These are phyloP conservation scores for Aspergillus jensenii DNA, from an alignment of 2,329 filamentous ascomycete species.

Conservation along the genomic window DNA sequence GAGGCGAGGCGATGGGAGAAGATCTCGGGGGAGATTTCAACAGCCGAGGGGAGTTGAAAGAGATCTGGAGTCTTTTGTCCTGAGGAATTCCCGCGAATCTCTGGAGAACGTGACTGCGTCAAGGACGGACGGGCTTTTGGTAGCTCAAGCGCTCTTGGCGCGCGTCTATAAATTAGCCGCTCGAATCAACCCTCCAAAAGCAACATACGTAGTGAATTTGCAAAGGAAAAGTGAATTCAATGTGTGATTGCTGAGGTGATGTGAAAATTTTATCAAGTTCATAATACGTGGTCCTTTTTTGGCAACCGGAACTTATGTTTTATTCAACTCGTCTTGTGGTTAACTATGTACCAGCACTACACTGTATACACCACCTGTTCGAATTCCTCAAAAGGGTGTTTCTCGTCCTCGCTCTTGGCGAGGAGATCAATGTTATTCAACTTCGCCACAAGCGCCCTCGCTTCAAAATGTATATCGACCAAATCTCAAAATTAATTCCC, in stretches of 20 bases:
- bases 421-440: constrained; percentile 1
- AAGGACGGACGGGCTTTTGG: too few relatives aligned
- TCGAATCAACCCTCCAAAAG: neutral
- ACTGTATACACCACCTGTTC: constrained; percentile 1
- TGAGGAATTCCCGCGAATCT: neutral
- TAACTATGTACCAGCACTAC: neutral
- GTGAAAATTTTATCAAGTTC: neutral
- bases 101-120: constrained; percentile 1
- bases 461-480: constrained; percentile 16
- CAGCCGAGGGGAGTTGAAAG: neutral
- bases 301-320: neutral
- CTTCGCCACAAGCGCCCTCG: constrained; percentile 34
- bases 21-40: neutral
- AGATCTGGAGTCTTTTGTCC: neutral
- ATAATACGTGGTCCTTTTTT: neutral
- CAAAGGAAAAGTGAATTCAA: neutral
- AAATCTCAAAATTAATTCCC: neutral
- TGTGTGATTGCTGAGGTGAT: neutral
- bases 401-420: neutral
- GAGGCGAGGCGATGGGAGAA: neutral
- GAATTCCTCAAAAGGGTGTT: neutral
- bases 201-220: neutral
- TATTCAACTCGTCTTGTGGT: neutral
- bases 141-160: constrained; percentile 9
- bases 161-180: constrained; percentile 4